Base-by-base conservation (phyloP, 192 early-diverging fungal species). In the Cetraspora pellucida region DNA sequence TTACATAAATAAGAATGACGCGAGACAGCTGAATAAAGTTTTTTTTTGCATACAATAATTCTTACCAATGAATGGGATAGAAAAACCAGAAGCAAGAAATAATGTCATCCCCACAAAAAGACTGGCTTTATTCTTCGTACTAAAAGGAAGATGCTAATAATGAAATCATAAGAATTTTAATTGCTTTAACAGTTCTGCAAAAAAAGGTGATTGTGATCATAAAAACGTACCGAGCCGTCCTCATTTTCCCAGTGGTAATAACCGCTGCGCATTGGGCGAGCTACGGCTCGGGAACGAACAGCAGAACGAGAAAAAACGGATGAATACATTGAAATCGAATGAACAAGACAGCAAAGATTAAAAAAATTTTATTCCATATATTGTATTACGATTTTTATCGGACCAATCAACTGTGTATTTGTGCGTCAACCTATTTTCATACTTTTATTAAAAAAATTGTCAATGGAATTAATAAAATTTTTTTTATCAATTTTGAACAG, bases 91-190 rank as follows among this genome's bases (percentile, higher is more conserved):
- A 59, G 86, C 88, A 77, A 86, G 80, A 77, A 84, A 89, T 37
- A 85, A 69, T 43, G 64, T 68, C 78, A 89, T 86, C 59, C 79
- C 81, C 57, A 86, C 66, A 72, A 84, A 86, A 83, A 89, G 84
- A 75, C 72, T 85, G 72, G 81, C 79, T 77, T 84, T 86, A 84
- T 86, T 89, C 77, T 83, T 86, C 79, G 88, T 89, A 23, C 77
- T 80, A 81, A 89, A 89, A 68, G 88, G 88, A 78, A 89, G 68
- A 81, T 89, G 86, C 88, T 89, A 44, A 80, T 61, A 61, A 61
- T 5, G 5, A 17, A 61, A 4, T 28, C 23, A 28, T 13, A 30
- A 28, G 14, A 60, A 60, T 10, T 27, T 31, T 65, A 31, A 17
- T 30, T 11, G 28, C 28, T 30, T 16, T 23, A 65, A 44, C 43